Base-by-base conservation (phyloP, 768 basidiomycete species). In the Leucosporidium scottii region DNA sequence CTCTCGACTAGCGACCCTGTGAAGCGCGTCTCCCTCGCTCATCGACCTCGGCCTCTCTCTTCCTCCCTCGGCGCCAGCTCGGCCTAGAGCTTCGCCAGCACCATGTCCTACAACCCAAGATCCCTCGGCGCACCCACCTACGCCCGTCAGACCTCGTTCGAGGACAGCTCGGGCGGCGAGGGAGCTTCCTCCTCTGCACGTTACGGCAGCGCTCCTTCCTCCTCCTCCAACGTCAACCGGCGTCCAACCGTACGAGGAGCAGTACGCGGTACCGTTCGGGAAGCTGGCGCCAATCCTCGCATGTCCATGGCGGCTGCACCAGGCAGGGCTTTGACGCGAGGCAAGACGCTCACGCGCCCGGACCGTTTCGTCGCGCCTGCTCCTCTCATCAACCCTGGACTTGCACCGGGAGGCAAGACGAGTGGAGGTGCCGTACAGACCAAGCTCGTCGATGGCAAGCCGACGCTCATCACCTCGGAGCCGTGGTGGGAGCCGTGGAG, bases 291-390 rank as follows among this genome's bases (percentile, higher is more conserved):
- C n/a, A 68, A 68, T 48, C 12, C 28, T 47, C 30, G 55, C 65
- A 23, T 20, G 39, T 30, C 31, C 25, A 23, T 59, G 47, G 30
- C 4, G 6, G 49, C 34, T 7, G 25, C 20, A 3, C 51, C 34
- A 7, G 59, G 62, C 13, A 65, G 71, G 20, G 62, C 51, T 4
- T 59, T 72, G 39, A 72, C 71, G 25, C 39, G 72, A 13, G 74
- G 72, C 76, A 99, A 98, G 82, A 99, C 96, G 9, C 86, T 99
- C 73, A 97, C 91, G 60, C 85, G 91, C 66, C 96, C 96, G 75
- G 96, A 99, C 81, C 86, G 96, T 65, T 84, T 90, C 76, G 90
- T 97, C 59, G 92, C 92, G 6, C 91, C 93, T 47, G 88, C 89
- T 21, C 93, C 94, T 7, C 87, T 99, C 75, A 93, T 99, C 69